A percentile compares a stretch with the other conserved stretches of the same genome.
Evolutionary conservation across 2,329 filamentous ascomycete species (phyloP).

Genomic region (Neonectria ditissima): DNA sequence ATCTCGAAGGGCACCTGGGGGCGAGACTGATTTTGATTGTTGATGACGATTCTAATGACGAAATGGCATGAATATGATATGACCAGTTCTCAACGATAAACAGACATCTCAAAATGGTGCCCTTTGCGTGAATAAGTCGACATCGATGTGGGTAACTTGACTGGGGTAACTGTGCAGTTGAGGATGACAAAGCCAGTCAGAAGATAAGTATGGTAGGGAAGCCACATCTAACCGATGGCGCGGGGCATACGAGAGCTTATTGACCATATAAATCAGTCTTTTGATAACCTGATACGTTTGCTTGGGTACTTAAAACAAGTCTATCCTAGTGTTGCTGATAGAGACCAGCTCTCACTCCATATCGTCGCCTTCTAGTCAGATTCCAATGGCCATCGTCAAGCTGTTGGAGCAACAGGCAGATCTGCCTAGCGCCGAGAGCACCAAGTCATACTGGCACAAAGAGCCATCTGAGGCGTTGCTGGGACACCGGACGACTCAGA

Average conservation of each 20-base stretch:
- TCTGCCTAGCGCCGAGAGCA: conserved; percentile 71
- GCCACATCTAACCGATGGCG: conserved; percentile 11
- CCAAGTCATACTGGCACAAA: conserved; percentile 79
- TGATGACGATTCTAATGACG: conserved; percentile 48
- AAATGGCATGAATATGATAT: conserved; percentile 51
- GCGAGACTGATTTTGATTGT: conserved; percentile 42
- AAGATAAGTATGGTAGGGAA: not conserved
- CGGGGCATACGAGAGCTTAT: conserved; percentile 8
- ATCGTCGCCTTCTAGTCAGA: not conserved
- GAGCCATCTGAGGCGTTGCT: conserved; percentile 73
- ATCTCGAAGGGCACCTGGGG: conserved; percentile 24
- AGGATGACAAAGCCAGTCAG: conserved; percentile 19
- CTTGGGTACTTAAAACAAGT: not conserved
- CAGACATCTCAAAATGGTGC: not conserved
- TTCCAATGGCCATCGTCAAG: conserved; percentile 48
- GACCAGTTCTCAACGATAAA: conserved; percentile 42
- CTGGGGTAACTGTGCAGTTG: not conserved
- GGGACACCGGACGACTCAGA: conserved; percentile 74
- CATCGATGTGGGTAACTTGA: not conserved
- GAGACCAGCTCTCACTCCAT: not conserved
- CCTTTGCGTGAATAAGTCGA: not conserved
- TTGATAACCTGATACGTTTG: not conserved
- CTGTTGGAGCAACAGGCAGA: conserved; percentile 57
- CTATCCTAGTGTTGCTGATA: not conserved
- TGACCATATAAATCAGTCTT: not conserved